Percentiles rank a stretch among this genome's conserved stretches.
Evolutionary conservation across 257 asterid species (phyloP).

Genomic region (Paulownia fortunei): DNA sequence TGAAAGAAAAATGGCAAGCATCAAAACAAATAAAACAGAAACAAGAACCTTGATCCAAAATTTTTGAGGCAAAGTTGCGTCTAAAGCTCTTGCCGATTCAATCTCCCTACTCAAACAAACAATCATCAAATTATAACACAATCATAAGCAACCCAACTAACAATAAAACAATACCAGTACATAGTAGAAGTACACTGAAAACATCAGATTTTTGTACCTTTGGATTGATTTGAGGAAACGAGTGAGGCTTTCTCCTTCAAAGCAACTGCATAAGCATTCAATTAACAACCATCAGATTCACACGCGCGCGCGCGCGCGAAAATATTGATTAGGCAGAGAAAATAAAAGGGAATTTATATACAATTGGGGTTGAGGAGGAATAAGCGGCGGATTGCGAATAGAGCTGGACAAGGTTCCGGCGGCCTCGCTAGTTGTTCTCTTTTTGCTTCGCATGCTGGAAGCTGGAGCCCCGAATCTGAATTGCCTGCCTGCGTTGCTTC

Average conservation of each 20-base stretch:
- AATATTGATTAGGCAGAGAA: no score
- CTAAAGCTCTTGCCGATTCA: slow-evolving; percentile 51
- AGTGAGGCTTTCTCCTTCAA: slow-evolving; percentile 70
- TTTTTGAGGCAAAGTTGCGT: slow-evolving; percentile 61
- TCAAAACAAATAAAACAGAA: not conserved
- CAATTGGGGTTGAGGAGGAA: slow-evolving; percentile 37
- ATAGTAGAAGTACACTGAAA: not conserved
- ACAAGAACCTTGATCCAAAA: slow-evolving; percentile 73
- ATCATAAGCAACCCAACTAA: not conserved
- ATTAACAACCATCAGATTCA: slow-evolving; percentile 24
- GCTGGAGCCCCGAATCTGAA: not conserved
- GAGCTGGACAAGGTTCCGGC: slow-evolving; percentile 28
- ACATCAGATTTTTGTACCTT: slow-evolving; percentile 39
- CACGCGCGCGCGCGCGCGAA: not conserved
- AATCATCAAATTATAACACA: slow-evolving; percentile 12
- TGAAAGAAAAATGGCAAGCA: not conserved
- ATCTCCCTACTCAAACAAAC: slow-evolving; percentile 59
- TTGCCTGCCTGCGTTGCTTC: not conserved
- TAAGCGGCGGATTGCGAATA: slow-evolving; percentile 11
- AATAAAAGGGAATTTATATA: not conserved
- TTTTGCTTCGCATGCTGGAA: slow-evolving; percentile 40
- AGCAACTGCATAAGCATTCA: slow-evolving; percentile 48
- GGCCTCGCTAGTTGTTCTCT: slow-evolving; percentile 22
- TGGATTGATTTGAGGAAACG: slow-evolving; percentile 54
- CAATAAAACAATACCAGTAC: not conserved